A percentile compares a stretch with the other conserved stretches of the same genome.
These are phyloP conservation scores for Rhizoclosmatium globosum DNA, from an alignment of 192 early-diverging fungal genomes.

Conservation along the genomic window DNA sequence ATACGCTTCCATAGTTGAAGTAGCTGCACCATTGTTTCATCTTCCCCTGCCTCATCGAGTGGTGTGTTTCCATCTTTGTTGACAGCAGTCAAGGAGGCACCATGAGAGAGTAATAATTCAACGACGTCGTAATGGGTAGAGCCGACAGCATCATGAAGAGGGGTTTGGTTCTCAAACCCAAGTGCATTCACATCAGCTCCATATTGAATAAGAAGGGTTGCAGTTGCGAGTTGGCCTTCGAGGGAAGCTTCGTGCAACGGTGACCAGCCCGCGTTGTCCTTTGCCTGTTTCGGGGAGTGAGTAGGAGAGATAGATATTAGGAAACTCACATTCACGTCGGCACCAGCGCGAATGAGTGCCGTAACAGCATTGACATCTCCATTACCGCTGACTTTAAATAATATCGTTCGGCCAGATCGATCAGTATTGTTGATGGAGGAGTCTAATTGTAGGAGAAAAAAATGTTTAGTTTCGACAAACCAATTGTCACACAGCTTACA, in stretches of 20 bases:
- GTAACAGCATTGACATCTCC: conserved; percentile 51
- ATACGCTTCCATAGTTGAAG: conserved; percentile 54
- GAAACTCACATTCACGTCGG: conserved; percentile 47
- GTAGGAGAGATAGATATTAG: background rate
- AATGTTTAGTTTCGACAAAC: background rate
- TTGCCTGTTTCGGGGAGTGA: conserved; percentile 3
- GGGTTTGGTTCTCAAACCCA: conserved; percentile 60
- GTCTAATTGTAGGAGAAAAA: background rate
- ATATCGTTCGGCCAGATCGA: conserved; percentile 53
- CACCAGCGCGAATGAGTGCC: conserved; percentile 56
- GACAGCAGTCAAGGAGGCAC: conserved; percentile 46
- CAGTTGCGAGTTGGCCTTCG: conserved; percentile 51
- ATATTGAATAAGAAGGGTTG: conserved; percentile 49
- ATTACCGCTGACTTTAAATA: conserved; percentile 51
- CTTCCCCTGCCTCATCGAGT: conserved; percentile 45
- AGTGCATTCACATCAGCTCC: conserved; percentile 63
- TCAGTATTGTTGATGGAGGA: conserved; percentile 52
- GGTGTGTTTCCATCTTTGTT: conserved; percentile 61
- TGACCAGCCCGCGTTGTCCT: conserved; percentile 67
- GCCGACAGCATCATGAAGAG: conserved; percentile 65
- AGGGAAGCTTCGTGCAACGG: conserved; percentile 65
- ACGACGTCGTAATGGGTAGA: conserved; percentile 59
- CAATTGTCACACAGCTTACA: background rate
- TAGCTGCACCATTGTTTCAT: conserved; percentile 43
- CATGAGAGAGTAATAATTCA: conserved; percentile 55